A percentile compares a stretch with the other conserved stretches of the same genome.
These are phyloP conservation scores for Parsonsia alboflavescens DNA, from an alignment of 257 asterid genomes.

Conservation along the genomic window DNA sequence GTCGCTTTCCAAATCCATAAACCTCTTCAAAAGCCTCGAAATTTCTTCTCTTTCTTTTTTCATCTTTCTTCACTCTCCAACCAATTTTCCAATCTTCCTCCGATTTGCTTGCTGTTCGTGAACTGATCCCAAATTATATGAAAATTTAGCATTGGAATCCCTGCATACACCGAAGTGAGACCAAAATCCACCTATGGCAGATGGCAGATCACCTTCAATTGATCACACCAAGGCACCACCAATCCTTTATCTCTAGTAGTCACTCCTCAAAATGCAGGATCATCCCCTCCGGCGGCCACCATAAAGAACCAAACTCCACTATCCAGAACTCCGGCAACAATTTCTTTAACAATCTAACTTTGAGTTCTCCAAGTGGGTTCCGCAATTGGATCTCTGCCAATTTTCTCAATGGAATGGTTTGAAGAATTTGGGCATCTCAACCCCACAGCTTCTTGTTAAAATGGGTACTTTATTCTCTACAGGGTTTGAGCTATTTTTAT, in stretches of 20 bases:
- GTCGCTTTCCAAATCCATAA: not conserved
- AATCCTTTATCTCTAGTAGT: not conserved
- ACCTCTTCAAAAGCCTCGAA: not conserved
- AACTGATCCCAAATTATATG: not conserved
- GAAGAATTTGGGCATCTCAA: conserved; percentile 43
- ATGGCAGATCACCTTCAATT: not conserved
- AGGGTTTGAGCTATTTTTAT: conserved; percentile 16
- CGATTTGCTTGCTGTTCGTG: not conserved
- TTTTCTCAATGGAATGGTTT: conserved; percentile 76
- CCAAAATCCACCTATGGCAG: not conserved
- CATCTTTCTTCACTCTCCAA: not conserved
- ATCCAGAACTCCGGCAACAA: not conserved
- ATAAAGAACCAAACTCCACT: not conserved
- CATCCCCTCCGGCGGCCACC: not conserved
- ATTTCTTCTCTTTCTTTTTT: not conserved
- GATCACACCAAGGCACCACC: not conserved
- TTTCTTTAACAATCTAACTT: conserved; percentile 25
- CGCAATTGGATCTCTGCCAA: conserved; percentile 47
- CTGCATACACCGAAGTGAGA: not conserved
- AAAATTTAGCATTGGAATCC: not conserved
- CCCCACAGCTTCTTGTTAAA: conserved; percentile 34
- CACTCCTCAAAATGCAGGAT: too few species aligned
- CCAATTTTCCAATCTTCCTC: not conserved
- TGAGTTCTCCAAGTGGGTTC: conserved; percentile 35
- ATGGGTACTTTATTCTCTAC: conserved; percentile 11